phyloP scores from a whole-genome alignment of 805 yeast species.

The Yamadazyma ubonensis region DNA sequence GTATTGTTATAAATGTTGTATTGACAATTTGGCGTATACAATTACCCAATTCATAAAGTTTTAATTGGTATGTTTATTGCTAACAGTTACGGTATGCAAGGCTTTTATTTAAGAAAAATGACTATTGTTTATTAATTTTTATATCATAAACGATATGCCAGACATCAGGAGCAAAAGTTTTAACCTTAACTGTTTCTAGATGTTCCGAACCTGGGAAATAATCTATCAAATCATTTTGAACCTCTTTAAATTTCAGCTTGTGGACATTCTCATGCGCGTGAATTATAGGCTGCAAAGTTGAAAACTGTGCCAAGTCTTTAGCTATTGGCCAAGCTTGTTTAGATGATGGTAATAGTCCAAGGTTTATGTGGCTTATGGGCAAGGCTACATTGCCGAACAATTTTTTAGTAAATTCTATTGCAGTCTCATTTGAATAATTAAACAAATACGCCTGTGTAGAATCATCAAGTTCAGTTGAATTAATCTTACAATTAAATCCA shows the following conservation, averaged over 20 bases:
- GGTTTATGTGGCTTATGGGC: constrained; percentile 59
- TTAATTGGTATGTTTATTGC: neutral
- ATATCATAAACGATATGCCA: constrained; percentile 63
- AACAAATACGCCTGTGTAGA: constrained; percentile 49
- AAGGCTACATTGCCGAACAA: neutral
- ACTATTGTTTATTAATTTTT: neutral
- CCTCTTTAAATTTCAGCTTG: constrained; percentile 34
- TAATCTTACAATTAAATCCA: constrained; percentile 37
- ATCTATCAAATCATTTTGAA: constrained; percentile 19
- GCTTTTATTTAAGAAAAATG: neutral
- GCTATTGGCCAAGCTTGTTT: constrained; percentile 59
- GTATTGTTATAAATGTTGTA: neutral
- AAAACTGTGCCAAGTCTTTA: constrained; percentile 7
- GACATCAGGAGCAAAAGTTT: constrained; percentile 85
- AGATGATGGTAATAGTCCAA: constrained; percentile 79
- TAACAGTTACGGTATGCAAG: neutral
- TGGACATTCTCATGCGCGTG: constrained; percentile 81
- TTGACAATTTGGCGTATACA: neutral
- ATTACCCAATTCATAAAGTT: neutral
- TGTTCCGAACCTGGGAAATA: constrained; percentile 6
- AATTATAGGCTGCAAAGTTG: constrained; percentile 24
- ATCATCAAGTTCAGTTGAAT: constrained; percentile 18
- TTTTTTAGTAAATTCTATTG: constrained; percentile 21
- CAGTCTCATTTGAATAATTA: constrained; percentile 59
- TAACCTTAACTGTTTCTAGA: constrained; percentile 44